Base-by-base conservation (phyloP, 2,329 filamentous ascomycete genomes). In the Fusarium humuli region DNA sequence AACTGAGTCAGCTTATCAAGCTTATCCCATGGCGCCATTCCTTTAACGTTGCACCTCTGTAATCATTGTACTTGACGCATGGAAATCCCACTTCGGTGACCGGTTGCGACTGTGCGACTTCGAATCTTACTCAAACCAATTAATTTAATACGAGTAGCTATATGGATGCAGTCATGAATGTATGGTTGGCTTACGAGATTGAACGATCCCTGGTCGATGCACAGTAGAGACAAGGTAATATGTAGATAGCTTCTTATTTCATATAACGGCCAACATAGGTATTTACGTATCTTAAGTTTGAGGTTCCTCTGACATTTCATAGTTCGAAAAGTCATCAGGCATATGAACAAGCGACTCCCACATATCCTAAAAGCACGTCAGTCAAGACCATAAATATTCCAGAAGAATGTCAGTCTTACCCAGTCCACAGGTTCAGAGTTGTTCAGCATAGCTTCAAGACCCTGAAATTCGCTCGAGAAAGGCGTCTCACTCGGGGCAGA, bases 281-380 rank as follows among this genome's bases (percentile, higher is more conserved):
- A 27, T 27, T 27, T 27, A 4, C 27, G 22, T 22, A 22, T 22
- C 5, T 23, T 14, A n/a, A 1, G 5, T 12, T 8, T 47, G 58
- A 7, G 10, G 37, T 1, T 29, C 61, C 2, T 69, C 54, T 2
- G 32, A 30, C 41, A 69, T 54, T 3, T 69, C 65, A 3, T 65
- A 65, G 8, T 61, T 45, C 2, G 56, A 64, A 3, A 68, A 42
- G 0, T 69, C 65, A 5, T 69, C 65, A 1, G 65, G 65, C 37
- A 68, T 69, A 16, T 68, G 65, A 2, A 68, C 59, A 11, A 68
- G 47, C 3, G 65, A 65, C 18, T 68, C 65, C 65, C 65, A 68
- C 30, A 61, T 68, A 37, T 68, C 65, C 65, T 68, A 7, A 0
- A 37, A 13, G 1, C 12, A 11, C 0, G 4, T 67, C 7, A 67